Conservation (phyloP, 306 rosid species). For the Quercus mongolica region DNA sequence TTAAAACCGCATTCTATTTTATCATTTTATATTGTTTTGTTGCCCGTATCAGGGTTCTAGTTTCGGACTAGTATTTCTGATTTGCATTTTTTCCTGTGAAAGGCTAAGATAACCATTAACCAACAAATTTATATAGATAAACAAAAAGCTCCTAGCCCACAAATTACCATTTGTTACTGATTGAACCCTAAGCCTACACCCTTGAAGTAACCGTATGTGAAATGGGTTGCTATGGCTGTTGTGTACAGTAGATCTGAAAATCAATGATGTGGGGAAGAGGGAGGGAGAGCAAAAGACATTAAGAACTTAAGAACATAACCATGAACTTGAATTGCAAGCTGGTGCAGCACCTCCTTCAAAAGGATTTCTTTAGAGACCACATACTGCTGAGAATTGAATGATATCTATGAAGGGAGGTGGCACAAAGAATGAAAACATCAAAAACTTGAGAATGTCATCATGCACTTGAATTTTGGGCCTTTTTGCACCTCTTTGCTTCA, state of each 20-base stretch:
- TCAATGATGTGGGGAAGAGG: neutral
- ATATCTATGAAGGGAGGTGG: neutral
- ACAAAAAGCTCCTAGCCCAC: too few species aligned
- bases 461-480: neutral
- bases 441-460: neutral
- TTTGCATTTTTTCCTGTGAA: neutral
- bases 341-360: neutral
- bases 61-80: conserved; percentile 4
- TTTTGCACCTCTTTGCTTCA: neutral
- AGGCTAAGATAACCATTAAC: too few species aligned
- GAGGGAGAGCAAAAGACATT: neutral
- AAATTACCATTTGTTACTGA: too few species aligned
- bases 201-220: neutral
- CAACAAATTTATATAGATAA: too few species aligned
- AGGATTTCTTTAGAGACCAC: neutral
- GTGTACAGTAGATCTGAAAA: neutral
- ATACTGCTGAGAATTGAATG: neutral
- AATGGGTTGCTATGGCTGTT: conserved; percentile 6
- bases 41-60: neutral
- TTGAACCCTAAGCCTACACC: too few species aligned
- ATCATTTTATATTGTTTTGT: neutral
- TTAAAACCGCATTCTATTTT: conserved; percentile 6
- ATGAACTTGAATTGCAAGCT: neutral
- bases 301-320: neutral
- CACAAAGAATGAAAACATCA: neutral